These are phyloP conservation scores for Camellia lanceoleosa DNA, from an alignment of 148 eudicot species.

Conservation along the genomic window DNA sequence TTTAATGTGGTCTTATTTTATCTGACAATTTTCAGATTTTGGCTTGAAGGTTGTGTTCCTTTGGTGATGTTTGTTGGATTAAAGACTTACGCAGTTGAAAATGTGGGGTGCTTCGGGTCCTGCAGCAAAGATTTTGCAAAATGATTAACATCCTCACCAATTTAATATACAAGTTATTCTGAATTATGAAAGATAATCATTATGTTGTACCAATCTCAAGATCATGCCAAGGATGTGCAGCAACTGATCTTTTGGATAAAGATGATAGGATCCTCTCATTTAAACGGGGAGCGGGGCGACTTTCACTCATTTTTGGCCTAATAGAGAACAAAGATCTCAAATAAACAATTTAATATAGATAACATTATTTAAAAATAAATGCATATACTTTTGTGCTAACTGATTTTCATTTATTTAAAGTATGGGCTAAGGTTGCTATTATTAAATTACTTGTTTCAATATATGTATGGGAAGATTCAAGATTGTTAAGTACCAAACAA, in stretches of 20 bases:
- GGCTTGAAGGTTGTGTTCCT: not conserved
- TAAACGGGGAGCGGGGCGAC: not conserved
- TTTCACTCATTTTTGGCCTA: not conserved
- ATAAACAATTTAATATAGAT: too few species aligned
- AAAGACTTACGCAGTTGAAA: conserved; percentile 13
- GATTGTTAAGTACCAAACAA: too few species aligned
- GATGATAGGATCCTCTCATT: conserved; percentile 13
- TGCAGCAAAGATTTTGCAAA: not conserved
- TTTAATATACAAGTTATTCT: not conserved
- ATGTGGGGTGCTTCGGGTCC: conserved; percentile 18
- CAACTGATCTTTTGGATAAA: conserved; percentile 4
- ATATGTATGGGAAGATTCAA: too few species aligned
- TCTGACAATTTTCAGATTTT: not conserved
- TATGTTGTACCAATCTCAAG: conserved; percentile 2
- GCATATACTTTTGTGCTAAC: too few species aligned
- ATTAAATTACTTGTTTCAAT: too few species aligned
- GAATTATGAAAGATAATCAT: not conserved
- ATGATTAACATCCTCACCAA: not conserved
- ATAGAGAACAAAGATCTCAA: not conserved
- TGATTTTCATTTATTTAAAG: too few species aligned
- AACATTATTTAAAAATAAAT: too few species aligned
- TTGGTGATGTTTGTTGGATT: not conserved
- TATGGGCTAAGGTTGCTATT: too few species aligned
- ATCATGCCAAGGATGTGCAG: conserved; percentile 17
- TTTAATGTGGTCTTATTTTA: too few species aligned